Conservation (phyloP, 371 early-diverging fungal genomes). For the Rhizomucor miehei region DNA sequence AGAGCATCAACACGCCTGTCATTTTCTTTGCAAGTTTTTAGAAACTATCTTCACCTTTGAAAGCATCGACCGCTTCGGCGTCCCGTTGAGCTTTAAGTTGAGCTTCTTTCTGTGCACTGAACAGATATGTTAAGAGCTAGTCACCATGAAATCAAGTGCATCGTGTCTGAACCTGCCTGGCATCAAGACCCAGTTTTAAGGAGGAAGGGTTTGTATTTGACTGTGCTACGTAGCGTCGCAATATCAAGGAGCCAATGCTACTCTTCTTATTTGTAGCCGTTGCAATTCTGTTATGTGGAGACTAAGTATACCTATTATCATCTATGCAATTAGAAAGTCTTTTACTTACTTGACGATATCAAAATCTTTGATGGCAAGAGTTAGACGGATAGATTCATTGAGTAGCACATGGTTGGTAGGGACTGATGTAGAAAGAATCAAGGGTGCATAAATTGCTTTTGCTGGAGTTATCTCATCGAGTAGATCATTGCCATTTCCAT, state of each 20-base stretch:
- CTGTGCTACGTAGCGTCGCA: conserved; percentile 21
- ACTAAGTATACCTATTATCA: not conserved
- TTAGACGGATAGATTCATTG: conserved; percentile 34
- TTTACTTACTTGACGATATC: conserved; percentile 41
- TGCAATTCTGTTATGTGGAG: conserved; percentile 28
- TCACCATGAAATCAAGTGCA: not conserved
- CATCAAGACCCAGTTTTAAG: conserved; percentile 40
- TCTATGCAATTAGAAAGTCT: not conserved
- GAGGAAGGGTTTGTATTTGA: conserved; percentile 11
- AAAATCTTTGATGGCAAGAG: conserved; percentile 43
- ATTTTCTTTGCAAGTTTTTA: not conserved
- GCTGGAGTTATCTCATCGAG: conserved; percentile 19
- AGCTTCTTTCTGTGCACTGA: conserved; percentile 20
- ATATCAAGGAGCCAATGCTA: conserved; percentile 23
- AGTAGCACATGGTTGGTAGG: conserved; percentile 52
- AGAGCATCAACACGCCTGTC: too few relatives aligned
- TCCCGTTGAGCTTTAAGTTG: conserved; percentile 31
- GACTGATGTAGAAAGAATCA: conserved; percentile 28
- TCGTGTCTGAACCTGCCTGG: conserved; percentile 13
- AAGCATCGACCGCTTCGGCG: conserved; percentile 14
- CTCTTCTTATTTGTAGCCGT: conserved; percentile 27
- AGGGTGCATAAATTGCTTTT: conserved; percentile 33
- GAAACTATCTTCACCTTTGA: conserved; percentile 19
- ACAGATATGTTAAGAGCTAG: not conserved
- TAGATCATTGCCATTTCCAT: conserved; percentile 19